phyloP scores from a whole-genome alignment of 2,329 filamentous ascomycete species.

The Graphilbum ipis-grandicollis region DNA sequence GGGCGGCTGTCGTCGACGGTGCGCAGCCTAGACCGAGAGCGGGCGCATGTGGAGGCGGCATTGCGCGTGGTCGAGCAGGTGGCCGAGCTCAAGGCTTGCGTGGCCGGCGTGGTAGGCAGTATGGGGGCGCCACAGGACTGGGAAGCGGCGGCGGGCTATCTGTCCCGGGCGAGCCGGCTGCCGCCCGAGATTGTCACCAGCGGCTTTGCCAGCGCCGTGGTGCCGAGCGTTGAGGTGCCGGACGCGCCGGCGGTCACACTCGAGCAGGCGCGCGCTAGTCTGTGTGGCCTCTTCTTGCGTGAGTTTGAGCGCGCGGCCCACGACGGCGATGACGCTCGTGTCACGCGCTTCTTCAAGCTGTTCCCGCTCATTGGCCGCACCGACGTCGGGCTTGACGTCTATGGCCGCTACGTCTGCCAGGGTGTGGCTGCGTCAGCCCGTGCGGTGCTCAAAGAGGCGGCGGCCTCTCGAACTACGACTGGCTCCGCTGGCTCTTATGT shows the following conservation, averaged over 20 bases:
- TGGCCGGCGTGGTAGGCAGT: conserved; percentile 81
- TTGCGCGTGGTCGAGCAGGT: conserved; percentile 89
- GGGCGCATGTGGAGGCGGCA: conserved; percentile 78
- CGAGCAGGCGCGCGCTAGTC: conserved; percentile 69
- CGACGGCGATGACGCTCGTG: conserved; percentile 72
- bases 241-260: conserved; percentile 79
- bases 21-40: conserved; percentile 75
- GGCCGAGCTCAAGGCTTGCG: conserved; percentile 88
- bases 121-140: conserved; percentile 98
- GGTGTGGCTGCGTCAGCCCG: conserved; percentile 77
- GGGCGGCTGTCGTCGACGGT: conserved; percentile 74
- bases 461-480: conserved; percentile 18
- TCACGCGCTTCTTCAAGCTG: conserved; percentile 94
- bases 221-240: conserved; percentile 88
- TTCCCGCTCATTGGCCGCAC: conserved; percentile 85
- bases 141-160: conserved; percentile 87
- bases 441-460: conserved; percentile 57
- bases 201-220: conserved; percentile 76
- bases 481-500: conserved; percentile 45
- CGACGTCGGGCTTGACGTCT: conserved; percentile 82
- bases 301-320: conserved; percentile 88
- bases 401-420: conserved; percentile 89
- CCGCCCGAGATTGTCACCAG: conserved; percentile 67
- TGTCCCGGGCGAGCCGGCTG: conserved; percentile 66
- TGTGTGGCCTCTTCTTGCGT: conserved; percentile 78